Evolutionary conservation across 1,284 basidiomycete genomes (phyloP).

Genomic region (Ganoderma lucidum): DNA sequence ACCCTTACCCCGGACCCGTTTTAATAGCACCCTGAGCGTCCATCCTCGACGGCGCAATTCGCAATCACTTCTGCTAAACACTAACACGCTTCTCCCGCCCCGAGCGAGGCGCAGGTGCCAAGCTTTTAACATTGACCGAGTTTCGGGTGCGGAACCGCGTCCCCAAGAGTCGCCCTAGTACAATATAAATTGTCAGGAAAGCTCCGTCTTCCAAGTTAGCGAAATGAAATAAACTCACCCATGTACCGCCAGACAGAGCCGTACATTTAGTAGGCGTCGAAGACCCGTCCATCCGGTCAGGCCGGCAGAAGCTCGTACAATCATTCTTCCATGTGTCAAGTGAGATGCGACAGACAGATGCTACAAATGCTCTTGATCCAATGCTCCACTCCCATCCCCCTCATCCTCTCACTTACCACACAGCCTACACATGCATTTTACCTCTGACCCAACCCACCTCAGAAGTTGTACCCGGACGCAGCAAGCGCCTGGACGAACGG

Average conservation of each 20-base stretch:
- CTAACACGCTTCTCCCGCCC: too few relatives aligned
- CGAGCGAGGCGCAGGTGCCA: too few relatives aligned
- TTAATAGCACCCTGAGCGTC: too few relatives aligned
- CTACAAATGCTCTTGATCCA: constrained; percentile 13
- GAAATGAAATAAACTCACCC: not conserved
- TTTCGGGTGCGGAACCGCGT: too few relatives aligned
- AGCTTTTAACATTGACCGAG: too few relatives aligned
- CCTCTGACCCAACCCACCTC: not conserved
- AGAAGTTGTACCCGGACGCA: constrained; percentile 28
- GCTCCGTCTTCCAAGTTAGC: too few relatives aligned
- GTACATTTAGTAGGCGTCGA: not conserved
- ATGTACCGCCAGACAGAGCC: not conserved
- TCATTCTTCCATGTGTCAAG: constrained; percentile 48
- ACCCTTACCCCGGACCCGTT: too few relatives aligned
- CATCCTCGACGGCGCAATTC: too few relatives aligned
- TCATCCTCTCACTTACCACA: not conserved
- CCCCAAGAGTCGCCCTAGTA: too few relatives aligned
- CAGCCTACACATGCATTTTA: not conserved
- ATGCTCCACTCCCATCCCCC: not conserved
- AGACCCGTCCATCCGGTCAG: not conserved
- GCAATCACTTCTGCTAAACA: too few relatives aligned
- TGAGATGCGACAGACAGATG: constrained; percentile 11
- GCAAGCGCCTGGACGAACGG: constrained; percentile 55
- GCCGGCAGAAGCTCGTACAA: not conserved
- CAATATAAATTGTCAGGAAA: too few relatives aligned